Evolutionary conservation across 768 basidiomycete genomes (phyloP).

Genomic region (Suillus weaverae): DNA sequence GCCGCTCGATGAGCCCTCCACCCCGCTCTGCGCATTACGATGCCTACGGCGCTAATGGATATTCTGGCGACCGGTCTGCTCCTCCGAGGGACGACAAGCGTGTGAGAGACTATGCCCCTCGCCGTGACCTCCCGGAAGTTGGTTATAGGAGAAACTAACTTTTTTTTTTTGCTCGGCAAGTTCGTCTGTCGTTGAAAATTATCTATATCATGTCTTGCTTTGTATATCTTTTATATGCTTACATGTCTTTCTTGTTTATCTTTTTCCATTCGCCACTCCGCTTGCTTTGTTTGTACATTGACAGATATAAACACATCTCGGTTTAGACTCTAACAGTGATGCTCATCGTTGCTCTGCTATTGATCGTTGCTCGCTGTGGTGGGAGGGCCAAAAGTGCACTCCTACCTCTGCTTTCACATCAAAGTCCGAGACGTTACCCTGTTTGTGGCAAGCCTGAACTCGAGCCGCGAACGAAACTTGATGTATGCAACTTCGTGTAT

Average conservation of each 20-base stretch:
- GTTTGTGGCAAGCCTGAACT: not conserved
- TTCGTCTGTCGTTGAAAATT: not conserved
- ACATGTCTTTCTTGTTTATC: not conserved
- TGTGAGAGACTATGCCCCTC: conserved; percentile 40
- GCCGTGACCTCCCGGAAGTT: conserved; percentile 34
- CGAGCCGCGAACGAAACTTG: not conserved
- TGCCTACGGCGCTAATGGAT: conserved; percentile 42
- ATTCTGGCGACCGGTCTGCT: conserved; percentile 50
- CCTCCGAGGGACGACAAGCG: conserved; percentile 32
- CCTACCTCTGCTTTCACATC: not conserved
- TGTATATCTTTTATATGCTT: not conserved
- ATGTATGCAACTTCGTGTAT: conserved; percentile 1
- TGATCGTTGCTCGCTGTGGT: not conserved
- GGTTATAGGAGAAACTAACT: conserved; percentile 31
- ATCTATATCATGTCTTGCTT: not conserved
- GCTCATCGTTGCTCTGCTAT: not conserved
- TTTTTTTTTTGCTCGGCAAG: conserved; percentile 9
- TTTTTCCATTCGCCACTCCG: not conserved
- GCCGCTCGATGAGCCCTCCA: conserved; percentile 71
- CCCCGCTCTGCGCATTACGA: conserved; percentile 55
- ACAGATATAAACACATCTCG: not conserved
- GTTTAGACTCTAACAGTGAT: not conserved
- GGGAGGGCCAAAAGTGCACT: not conserved
- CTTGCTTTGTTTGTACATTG: not conserved
- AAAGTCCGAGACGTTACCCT: not conserved